Base-by-base conservation (phyloP, 2,329 filamentous ascomycete genomes). In the Chaetomiaceae sp. region DNA sequence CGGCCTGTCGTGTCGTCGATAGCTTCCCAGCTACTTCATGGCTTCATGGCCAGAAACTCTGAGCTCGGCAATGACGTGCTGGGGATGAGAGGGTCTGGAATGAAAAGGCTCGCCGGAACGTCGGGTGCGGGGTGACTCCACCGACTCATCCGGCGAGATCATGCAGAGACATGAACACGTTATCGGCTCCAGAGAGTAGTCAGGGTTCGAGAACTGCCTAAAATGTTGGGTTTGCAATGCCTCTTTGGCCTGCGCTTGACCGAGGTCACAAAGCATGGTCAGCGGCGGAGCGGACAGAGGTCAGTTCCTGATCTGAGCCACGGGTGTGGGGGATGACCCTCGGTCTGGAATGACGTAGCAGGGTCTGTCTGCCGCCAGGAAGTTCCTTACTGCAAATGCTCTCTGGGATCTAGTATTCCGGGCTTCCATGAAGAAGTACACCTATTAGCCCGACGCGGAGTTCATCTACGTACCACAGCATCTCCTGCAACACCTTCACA, bases 321-420 rank as follows among this genome's bases (percentile, higher is more conserved):
- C 30, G 14, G 10, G 11, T 43, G 39, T 14, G 7, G 29, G 35
- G 35, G 24, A 34, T 47, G 44, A 40, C 40, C 43, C 36, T 32
- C 30, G 43, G 22, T 22, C 7, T 36, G 35, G 32, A 47, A 50
- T 50, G 48, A 50, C 48, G 48, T 46, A 50, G n/a, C n/a, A n/a
- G 30, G 32, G 18, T 9, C 9, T 34, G 29, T 6, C 12, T 24
- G n/a, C n/a, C n/a, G n/a, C n/a, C n/a, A n/a, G n/a, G n/a, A n/a
- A n/a, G n/a, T n/a, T n/a, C n/a, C n/a, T n/a, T n/a, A n/a, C n/a
- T n/a, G n/a, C n/a, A n/a, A n/a, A n/a, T n/a, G n/a, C n/a, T n/a
- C n/a, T n/a, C n/a, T n/a, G n/a, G n/a, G n/a, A n/a, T n/a, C n/a
- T n/a, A n/a, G n/a, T n/a, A n/a, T n/a, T n/a, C n/a, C n/a, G n/a